Base-by-base conservation (phyloP, 768 basidiomycete species). In the Pulveroboletus sp. region DNA sequence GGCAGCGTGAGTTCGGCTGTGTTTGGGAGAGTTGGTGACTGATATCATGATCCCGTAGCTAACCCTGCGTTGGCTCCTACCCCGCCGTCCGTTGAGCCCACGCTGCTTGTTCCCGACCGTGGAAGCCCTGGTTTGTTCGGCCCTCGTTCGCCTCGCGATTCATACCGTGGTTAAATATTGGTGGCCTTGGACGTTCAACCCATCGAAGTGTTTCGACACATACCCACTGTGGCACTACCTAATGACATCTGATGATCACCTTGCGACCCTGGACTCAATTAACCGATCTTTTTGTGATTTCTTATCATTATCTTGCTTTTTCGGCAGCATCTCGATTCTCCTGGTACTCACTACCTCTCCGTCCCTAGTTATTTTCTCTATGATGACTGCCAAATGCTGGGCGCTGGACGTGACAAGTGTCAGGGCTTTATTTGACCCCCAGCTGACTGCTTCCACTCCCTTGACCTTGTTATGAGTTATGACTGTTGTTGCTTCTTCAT, bases 51-150 rank as follows among this genome's bases (percentile, higher is more conserved):
- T 50, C 40, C 28, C 51, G 39, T 49, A 89, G 87, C 86, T 39
- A 75, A 87, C 68, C 81, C 81, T 7, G 61, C 57, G 33, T 62
- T 74, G 37, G 73, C 66, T 18, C 83, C 84, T 3, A 83, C 84
- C 5, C 79, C 85, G n/a, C 76, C 81, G 5, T 77, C 80, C 3
- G 67, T 76, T 45, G 77, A 80, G 49, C 75, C 85, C 17, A 80
- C 77, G 15, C 68, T 86, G 10, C 70, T 83, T 32, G 80, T 85
- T 21, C 83, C 85, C 27, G 77, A 76, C 10, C 71, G 69, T 42
- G 68, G 70, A 35, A 82, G 77, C 49, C 83, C 81, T 38, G 87
- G 88, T 28, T 67, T 92, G 53, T 92, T 91, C 61, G 89, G 89
- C 30, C 87, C 89, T 37, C 75, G 84, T 36, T 81, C 85, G n/a